phyloP scores from a whole-genome alignment of 2,329 filamentous ascomycete genomes.

The Arthrobotrys musiformis region DNA sequence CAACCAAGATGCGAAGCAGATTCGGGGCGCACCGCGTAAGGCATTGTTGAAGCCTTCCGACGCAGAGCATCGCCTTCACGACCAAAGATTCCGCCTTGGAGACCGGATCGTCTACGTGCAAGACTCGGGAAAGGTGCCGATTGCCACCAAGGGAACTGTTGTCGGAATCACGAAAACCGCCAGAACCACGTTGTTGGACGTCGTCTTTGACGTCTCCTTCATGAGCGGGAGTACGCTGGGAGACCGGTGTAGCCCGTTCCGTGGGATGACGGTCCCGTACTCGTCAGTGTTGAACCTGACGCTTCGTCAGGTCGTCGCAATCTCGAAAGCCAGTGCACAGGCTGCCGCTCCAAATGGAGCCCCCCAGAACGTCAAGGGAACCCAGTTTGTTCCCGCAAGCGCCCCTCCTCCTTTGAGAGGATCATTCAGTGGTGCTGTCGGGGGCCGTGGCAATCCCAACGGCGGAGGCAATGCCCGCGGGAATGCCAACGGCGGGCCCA shows the following conservation, averaged over 20 bases:
- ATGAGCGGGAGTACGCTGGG: slow-evolving; percentile 96
- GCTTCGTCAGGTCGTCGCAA: slow-evolving; percentile 79
- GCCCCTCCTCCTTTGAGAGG: slow-evolving; percentile 69
- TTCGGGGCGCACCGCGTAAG: slow-evolving; percentile 75
- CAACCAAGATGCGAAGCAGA: slow-evolving; percentile 73
- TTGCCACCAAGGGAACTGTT: slow-evolving; percentile 91
- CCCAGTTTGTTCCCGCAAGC: slow-evolving; percentile 71
- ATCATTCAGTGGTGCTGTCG: slow-evolving; percentile 70
- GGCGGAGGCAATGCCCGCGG: slow-evolving; percentile 37
- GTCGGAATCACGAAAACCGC: slow-evolving; percentile 90
- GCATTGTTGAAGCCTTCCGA: slow-evolving; percentile 93
- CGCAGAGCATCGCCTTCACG: slow-evolving; percentile 89
- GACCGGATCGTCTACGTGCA: slow-evolving; percentile 94
- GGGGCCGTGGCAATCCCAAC: slow-evolving; percentile 61
- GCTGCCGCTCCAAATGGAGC: slow-evolving; percentile 63
- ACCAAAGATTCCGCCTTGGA: slow-evolving; percentile 83
- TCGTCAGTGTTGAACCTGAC: slow-evolving; percentile 90
- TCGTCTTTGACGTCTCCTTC: slow-evolving; percentile 93
- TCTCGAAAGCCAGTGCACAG: slow-evolving; percentile 71
- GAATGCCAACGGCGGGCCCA: slow-evolving; percentile 30
- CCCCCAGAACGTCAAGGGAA: slow-evolving; percentile 67
- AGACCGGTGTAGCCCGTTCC: slow-evolving; percentile 89
- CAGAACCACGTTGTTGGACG: slow-evolving; percentile 82
- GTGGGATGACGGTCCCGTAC: slow-evolving; percentile 88
- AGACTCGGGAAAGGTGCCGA: slow-evolving; percentile 92